A percentile compares a stretch with the other conserved stretches of the same genome.
Conservation (phyloP, 2,329 filamentous ascomycete species). For the Epichloe sp. region DNA sequence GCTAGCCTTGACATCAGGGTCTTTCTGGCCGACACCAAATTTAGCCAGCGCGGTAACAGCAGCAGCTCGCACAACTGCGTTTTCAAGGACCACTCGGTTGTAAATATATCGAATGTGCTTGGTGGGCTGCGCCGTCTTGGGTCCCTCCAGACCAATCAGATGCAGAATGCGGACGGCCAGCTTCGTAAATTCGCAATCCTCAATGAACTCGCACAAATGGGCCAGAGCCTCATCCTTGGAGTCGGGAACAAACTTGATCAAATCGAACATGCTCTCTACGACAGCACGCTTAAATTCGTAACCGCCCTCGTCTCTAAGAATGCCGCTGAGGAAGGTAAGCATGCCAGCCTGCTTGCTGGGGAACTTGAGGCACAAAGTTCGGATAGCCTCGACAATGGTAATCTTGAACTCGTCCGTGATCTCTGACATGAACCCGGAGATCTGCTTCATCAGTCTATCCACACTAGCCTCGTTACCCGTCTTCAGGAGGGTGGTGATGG, state of each 20-base stretch:
- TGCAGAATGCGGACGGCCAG: constrained; percentile 90
- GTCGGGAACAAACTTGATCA: constrained; percentile 97
- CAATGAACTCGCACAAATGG: constrained; percentile 96
- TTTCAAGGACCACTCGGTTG: constrained; percentile 94
- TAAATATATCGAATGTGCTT: constrained; percentile 99
- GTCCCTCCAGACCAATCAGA: constrained; percentile 84
- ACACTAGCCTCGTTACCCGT: constrained; percentile 97
- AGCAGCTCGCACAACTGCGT: constrained; percentile 86
- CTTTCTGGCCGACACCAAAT: constrained; percentile 93
- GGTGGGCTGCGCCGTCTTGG: constrained; percentile 87
- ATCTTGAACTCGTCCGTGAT: constrained; percentile 99
- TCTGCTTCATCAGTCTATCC: constrained; percentile 96
- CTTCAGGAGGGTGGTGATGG: constrained; percentile 94
- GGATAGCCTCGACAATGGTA: constrained; percentile 97
- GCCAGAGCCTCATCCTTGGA: constrained; percentile 70
- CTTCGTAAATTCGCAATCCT: constrained; percentile 99
- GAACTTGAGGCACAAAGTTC: constrained; percentile 93
- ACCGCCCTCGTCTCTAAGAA: constrained; percentile 88
- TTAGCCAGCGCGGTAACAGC: constrained; percentile 93
- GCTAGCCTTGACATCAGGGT: constrained; percentile 91
- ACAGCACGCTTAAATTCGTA: constrained; percentile 98
- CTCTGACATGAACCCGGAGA: constrained; percentile 95
- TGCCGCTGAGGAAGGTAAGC: constrained; percentile 94
- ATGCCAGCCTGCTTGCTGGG: constrained; percentile 96
- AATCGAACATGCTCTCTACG: constrained; percentile 97